phyloP scores from a whole-genome alignment of 2,329 filamentous ascomycete species.

The Cordyceps cateniannulata region DNA sequence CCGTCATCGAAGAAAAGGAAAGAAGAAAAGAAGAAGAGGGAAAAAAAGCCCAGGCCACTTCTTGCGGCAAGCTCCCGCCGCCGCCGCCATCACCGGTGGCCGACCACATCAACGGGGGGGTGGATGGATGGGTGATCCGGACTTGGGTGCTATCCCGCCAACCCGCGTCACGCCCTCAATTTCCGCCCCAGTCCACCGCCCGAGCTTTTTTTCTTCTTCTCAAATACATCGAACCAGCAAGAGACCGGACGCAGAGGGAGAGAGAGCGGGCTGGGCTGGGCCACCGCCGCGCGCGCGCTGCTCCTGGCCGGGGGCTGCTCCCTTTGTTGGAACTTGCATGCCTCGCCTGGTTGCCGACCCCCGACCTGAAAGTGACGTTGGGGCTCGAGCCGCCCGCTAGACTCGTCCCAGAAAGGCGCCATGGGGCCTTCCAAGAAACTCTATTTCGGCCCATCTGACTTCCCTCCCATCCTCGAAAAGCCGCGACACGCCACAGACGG shows the following conservation, averaged over 20 bases:
- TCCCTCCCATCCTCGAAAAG: not conserved
- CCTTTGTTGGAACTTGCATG: not conserved
- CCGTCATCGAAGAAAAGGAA: not conserved
- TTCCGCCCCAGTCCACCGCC: not conserved
- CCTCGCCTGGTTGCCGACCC: not conserved
- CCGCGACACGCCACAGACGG: not conserved
- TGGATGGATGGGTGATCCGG: constrained; percentile 2
- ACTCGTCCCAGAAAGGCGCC: constrained; percentile 8
- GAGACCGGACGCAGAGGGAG: not conserved
- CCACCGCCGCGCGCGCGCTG: not conserved
- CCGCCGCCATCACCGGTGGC: constrained; percentile 4
- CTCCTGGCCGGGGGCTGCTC: too few relatives aligned
- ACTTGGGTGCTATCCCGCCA: constrained; percentile 1
- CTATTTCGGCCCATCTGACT: constrained; percentile 9
- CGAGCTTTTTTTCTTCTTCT: too few relatives aligned
- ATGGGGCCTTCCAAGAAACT: constrained; percentile 5
- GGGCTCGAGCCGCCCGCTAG: constrained; percentile 11
- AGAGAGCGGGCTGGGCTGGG: not conserved
- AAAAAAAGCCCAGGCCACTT: not conserved
- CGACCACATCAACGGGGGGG: not conserved
- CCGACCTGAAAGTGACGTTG: constrained; percentile 5
- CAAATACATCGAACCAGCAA: constrained; percentile 1
- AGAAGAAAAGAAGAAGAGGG: not conserved
- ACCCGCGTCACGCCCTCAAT: not conserved
- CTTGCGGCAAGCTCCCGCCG: constrained; percentile 7